These are phyloP conservation scores for Lojkania enalia DNA, from an alignment of 2,329 filamentous ascomycete species.

Conservation along the genomic window DNA sequence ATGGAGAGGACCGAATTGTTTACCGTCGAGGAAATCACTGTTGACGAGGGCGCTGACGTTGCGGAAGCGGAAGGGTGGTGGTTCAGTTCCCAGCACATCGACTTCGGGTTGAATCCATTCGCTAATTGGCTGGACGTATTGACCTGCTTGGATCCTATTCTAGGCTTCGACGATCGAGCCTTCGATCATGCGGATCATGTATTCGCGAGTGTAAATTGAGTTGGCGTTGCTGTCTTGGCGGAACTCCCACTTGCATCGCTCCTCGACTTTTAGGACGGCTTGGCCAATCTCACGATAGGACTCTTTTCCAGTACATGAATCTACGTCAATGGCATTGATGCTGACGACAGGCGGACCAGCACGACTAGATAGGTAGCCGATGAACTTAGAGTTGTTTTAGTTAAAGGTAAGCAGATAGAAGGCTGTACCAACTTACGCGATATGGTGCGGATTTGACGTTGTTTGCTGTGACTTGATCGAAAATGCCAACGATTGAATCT, in stretches of 20 bases:
- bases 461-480: constrained; percentile 35
- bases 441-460: constrained; percentile 44
- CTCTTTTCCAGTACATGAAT: constrained; percentile 48
- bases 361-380: constrained; percentile 47
- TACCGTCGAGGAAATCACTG: constrained; percentile 32
- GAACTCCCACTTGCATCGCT: constrained; percentile 48
- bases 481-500: constrained; percentile 48
- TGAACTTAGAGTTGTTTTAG: constrained; percentile 27
- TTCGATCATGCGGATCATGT: constrained; percentile 42
- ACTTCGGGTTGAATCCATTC: constrained; percentile 53
- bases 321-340: constrained; percentile 48
- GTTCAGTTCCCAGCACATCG: constrained; percentile 44
- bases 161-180: constrained; percentile 40
- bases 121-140: constrained; percentile 47
- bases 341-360: constrained; percentile 34
- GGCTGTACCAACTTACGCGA: constrained; percentile 13
- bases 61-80: constrained; percentile 28
- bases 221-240: constrained; percentile 32
- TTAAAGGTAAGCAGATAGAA: neutral
- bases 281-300: constrained; percentile 42
- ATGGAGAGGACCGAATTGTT: constrained; percentile 46
- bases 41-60: constrained; percentile 43
- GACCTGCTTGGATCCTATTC: constrained; percentile 47
- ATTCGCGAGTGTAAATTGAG: constrained; percentile 48
- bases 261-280: constrained; percentile 32